Conservation (phyloP, 225 moss, liverwort and hornwort species). For the Polytrichum formosum region DNA sequence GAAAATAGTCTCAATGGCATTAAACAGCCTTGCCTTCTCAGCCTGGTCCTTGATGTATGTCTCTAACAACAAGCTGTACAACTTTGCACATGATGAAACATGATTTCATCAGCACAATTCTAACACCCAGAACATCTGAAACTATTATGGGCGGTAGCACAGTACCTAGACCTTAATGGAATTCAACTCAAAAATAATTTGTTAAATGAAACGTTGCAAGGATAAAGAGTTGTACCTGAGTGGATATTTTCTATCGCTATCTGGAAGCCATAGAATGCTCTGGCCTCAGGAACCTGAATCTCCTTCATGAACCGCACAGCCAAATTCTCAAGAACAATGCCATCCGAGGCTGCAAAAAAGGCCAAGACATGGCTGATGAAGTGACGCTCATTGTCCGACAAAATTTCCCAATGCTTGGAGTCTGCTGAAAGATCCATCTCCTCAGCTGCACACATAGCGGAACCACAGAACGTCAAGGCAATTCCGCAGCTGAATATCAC, state of each 20-base stretch:
- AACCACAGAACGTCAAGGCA: too few relatives aligned
- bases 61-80: conserved; percentile 86
- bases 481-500: too few relatives aligned
- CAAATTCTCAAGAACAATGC: conserved; percentile 84
- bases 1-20: conserved; percentile 75
- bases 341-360: conserved; percentile 88
- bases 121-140: too few relatives aligned
- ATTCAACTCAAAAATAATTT: too few relatives aligned
- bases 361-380: conserved; percentile 87
- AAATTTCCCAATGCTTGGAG: conserved; percentile 73
- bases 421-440: conserved; percentile 81
- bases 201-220: too few relatives aligned
- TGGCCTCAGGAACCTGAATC: conserved; percentile 81
- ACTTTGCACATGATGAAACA: conserved; percentile 20
- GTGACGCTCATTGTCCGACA: conserved; percentile 65
- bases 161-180: too few relatives aligned
- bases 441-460: conserved; percentile 46
- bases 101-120: too few relatives aligned
- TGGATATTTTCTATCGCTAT: conserved; percentile 97
- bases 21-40: conserved; percentile 71
- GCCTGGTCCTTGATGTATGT: conserved; percentile 74
- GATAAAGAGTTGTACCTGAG: conserved; percentile 14
- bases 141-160: too few relatives aligned
- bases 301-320: conserved; percentile 90
- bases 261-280: conserved; percentile 89